Evolutionary conservation across 345 rosid species (phyloP), one percentile per base, ranked within the genome.

Genomic region (Dimocarpus longan): DNA sequence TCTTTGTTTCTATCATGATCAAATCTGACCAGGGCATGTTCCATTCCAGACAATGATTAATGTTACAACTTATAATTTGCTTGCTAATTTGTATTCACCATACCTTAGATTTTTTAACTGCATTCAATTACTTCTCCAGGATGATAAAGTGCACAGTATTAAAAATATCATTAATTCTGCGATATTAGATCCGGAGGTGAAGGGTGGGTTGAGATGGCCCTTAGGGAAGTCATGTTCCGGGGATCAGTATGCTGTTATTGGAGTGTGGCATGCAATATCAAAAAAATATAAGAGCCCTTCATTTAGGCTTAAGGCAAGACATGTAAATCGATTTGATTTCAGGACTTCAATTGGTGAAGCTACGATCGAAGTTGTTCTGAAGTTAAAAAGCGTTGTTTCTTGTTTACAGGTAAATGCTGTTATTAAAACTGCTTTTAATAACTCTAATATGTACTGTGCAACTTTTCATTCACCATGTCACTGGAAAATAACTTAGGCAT

Each of bases 141-240:
- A 91, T 39, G 86, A 87, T 11, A 93, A 90, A 85, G 77, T 74
- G 68, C 71, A 84, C 21, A 76, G 83, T 82, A 87, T 94, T 10
- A 80, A 68, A 40, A 81, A 69, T 28, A 73, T 93, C 77, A 66
- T 94, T 50, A 76, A 74, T 79, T 84, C 85, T 66, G 92, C 91
- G 10, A 81, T 88, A 70, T 18, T 89, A 76, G 94, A 91, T 86
- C 82, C 90, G 10, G 85, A 82, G 57, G 88, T 80, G 80, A 91
- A 89, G 80, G 96, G 97, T 43, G 93, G 97, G 52, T 71, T 93
- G 76, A 87, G 90, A 82, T 91, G 96, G 97, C 88, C 89, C 10
- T 8, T 86, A 26, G 90, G 86, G 63, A 84, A 81, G 86, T 50
- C 79, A 78, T 76, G 81, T 66, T 84, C 87, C 18, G 87, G 75